These are phyloP conservation scores for Pythium biforme DNA, from an alignment of 352 stramenopile genomes.

Conservation along the genomic window DNA sequence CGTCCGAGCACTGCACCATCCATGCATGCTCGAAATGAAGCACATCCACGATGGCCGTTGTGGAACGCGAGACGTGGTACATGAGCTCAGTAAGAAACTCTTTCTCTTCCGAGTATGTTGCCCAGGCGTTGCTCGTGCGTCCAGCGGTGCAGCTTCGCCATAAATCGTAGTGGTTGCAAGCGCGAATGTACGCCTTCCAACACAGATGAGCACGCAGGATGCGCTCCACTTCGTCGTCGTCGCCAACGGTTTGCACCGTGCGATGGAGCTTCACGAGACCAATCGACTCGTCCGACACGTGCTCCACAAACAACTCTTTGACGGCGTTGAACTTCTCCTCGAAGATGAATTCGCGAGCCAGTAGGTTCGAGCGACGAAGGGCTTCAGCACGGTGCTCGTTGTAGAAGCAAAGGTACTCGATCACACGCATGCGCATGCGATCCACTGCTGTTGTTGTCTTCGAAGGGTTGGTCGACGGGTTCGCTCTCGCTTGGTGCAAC, in stretches of 20 bases:
- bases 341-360: conserved; percentile 68
- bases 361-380: conserved; percentile 49
- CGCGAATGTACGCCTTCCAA: conserved; percentile 72
- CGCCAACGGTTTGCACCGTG: conserved; percentile 31
- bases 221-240: conserved; percentile 50
- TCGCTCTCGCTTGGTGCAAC: conserved; percentile 15
- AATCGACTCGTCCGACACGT: conserved; percentile 69
- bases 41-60: conserved; percentile 52
- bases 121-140: conserved; percentile 15
- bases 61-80: conserved; percentile 64
- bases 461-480: conserved; percentile 10
- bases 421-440: conserved; percentile 54
- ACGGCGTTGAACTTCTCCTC: conserved; percentile 70
- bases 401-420: conserved; percentile 81
- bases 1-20: conserved; percentile 51
- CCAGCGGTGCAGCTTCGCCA: conserved; percentile 63
- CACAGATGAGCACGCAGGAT: conserved; percentile 61
- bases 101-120: conserved; percentile 77
- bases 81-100: conserved; percentile 70
- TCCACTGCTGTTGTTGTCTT: conserved; percentile 45
- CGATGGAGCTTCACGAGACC: conserved; percentile 61
- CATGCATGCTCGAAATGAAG: conserved; percentile 83
- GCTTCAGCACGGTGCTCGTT: conserved; percentile 62
- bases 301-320: conserved; percentile 54
- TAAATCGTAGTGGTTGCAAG: conserved; percentile 60